These are phyloP conservation scores for Ogataea wickerhamii DNA, from an alignment of 805 yeast genomes.

Conservation along the genomic window DNA sequence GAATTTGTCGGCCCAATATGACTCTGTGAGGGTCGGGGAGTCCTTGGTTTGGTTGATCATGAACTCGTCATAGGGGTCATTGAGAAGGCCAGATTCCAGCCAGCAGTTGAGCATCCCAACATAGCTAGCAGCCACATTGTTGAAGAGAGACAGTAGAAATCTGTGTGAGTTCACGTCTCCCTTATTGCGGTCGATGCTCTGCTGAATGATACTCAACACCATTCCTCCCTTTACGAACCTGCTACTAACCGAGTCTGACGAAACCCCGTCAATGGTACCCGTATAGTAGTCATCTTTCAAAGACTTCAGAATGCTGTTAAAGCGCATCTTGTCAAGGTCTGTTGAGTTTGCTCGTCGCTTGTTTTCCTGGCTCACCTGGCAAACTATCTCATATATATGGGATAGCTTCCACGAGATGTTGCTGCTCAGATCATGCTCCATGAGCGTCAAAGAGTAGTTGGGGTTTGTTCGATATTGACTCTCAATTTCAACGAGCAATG, in stretches of 20 bases:
- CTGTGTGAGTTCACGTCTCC: slow-evolving; percentile 61
- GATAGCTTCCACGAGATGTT: slow-evolving; percentile 38
- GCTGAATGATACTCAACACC: slow-evolving; percentile 59
- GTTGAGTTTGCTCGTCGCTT: slow-evolving; percentile 35
- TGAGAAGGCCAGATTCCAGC: slow-evolving; percentile 69
- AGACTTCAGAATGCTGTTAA: slow-evolving; percentile 31
- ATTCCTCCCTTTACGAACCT: slow-evolving; percentile 75
- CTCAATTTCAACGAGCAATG: slow-evolving; percentile 44
- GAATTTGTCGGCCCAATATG: slow-evolving; percentile 73
- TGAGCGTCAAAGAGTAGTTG: slow-evolving; percentile 53
- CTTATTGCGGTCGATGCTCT: slow-evolving; percentile 48
- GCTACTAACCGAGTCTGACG: slow-evolving; percentile 50
- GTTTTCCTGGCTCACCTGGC: slow-evolving; percentile 48
- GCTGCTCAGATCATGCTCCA: slow-evolving; percentile 49
- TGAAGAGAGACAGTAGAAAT: slow-evolving; percentile 52
- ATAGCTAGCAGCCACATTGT: slow-evolving; percentile 59
- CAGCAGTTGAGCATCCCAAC: slow-evolving; percentile 70
- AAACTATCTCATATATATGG: slow-evolving; percentile 56
- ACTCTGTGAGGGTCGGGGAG: slow-evolving; percentile 37
- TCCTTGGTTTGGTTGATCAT: slow-evolving; percentile 46
- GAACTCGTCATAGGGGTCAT: slow-evolving; percentile 83
- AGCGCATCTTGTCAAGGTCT: slow-evolving; percentile 26
- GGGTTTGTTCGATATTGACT: slow-evolving; percentile 45
- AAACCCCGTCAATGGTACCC: slow-evolving; percentile 46
- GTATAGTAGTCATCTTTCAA: slow-evolving; percentile 41